Evolutionary conservation across 495 filamentous ascomycete species (phyloP).

Genomic region (Penicillium ochrochloron): DNA sequence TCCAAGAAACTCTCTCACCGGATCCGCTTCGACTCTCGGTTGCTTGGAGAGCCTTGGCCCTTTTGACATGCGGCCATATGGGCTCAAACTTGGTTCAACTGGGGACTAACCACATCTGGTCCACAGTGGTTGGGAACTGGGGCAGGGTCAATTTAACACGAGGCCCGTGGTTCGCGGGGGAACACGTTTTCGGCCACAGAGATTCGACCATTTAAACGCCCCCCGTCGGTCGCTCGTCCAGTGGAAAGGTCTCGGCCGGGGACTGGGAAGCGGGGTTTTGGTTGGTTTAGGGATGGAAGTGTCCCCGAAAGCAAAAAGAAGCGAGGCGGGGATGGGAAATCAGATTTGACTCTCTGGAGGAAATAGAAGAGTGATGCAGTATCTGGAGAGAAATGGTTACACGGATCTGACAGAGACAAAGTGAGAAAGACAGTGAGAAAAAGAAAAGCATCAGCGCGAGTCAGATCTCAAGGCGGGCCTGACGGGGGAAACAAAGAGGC

Average conservation of each 20-base stretch:
- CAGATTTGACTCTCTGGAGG: background rate
- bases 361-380: too few relatives aligned
- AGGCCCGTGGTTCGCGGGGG: conserved; percentile 2
- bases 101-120: too few relatives aligned
- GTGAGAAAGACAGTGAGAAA: background rate
- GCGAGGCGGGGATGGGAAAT: background rate
- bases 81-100: too few relatives aligned
- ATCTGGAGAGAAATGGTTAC: background rate
- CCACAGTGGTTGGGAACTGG: too few relatives aligned
- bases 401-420: background rate
- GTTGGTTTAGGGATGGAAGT: background rate
- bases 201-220: background rate
- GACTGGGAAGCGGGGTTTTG: background rate
- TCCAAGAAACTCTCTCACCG: background rate
- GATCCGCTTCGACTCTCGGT: background rate
- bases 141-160: background rate
- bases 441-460: background rate
- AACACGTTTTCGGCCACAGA: background rate
- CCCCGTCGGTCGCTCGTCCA: background rate
- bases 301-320: background rate
- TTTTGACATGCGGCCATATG: too few relatives aligned
- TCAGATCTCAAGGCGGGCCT: too few relatives aligned
- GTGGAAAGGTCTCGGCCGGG: background rate
- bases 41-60: too few relatives aligned
- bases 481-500: background rate